phyloP scores from a whole-genome alignment of 2,329 filamentous ascomycete species.

The Botrytis tulipae region DNA sequence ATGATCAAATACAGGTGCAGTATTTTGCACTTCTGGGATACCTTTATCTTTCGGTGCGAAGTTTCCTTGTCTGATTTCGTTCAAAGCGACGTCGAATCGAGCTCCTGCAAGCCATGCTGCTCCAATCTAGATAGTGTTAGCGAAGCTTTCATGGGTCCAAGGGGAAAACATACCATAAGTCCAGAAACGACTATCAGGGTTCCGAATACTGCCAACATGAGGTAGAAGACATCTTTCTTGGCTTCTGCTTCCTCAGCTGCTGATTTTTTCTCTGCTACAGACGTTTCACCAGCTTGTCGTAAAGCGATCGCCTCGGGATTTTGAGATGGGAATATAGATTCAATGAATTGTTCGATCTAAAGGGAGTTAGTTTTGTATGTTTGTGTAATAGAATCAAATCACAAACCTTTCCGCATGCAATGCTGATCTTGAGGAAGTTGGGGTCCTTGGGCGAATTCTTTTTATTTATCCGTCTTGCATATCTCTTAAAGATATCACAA shows the following conservation, averaged over 20 bases:
- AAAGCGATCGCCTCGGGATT: constrained; percentile 60
- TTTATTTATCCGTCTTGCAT: constrained; percentile 77
- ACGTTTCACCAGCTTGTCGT: constrained; percentile 35
- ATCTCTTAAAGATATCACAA: constrained; percentile 77
- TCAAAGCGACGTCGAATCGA: constrained; percentile 70
- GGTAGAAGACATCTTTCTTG: constrained; percentile 55
- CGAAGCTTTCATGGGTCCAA: constrained; percentile 23
- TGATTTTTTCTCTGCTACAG: constrained; percentile 42
- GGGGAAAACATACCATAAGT: constrained; percentile 66
- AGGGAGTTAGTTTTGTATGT: constrained; percentile 44
- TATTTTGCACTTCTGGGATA: constrained; percentile 30
- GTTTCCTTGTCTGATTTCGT: constrained; percentile 50
- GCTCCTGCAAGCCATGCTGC: constrained; percentile 79
- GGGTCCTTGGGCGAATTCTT: constrained; percentile 95
- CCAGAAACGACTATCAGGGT: constrained; percentile 70
- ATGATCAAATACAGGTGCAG: constrained; percentile 35
- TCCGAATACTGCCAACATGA: constrained; percentile 64
- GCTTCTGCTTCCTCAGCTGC: constrained; percentile 55
- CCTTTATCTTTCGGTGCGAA: constrained; percentile 39
- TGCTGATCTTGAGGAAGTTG: constrained; percentile 87
- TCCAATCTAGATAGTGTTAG: constrained; percentile 57
- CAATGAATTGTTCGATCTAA: constrained; percentile 86
- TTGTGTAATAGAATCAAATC: constrained; percentile 16
- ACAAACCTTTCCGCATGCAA: constrained; percentile 78
- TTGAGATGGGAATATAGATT: constrained; percentile 85